phyloP scores from a whole-genome alignment of 108 stramenopile species.

The Cyclotella kingstonii region DNA sequence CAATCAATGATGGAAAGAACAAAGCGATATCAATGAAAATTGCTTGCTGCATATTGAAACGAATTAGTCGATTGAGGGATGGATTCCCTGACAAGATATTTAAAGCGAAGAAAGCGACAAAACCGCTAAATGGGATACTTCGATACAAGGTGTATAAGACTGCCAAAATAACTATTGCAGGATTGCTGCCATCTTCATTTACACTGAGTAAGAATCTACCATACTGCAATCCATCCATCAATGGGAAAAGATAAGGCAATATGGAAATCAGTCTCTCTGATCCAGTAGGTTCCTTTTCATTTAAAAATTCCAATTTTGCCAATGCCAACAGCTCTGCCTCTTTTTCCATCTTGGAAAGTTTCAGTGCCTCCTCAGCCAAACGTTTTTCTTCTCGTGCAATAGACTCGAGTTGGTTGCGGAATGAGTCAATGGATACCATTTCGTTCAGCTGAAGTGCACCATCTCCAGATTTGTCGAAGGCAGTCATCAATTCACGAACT shows the following conservation, averaged over 20 bases:
- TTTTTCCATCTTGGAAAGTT: constrained; percentile 4
- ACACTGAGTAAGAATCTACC: constrained; percentile 65
- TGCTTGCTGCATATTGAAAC: constrained; percentile 91
- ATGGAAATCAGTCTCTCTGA: constrained; percentile 65
- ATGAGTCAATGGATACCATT: constrained; percentile 67
- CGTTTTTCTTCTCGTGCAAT: constrained; percentile 76
- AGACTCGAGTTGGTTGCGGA: constrained; percentile 72
- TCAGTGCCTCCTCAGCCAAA: constrained; percentile 49
- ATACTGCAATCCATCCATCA: constrained; percentile 84
- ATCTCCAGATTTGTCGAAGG: constrained; percentile 73
- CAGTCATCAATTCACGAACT: constrained; percentile 66
- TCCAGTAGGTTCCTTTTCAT: constrained; percentile 68
- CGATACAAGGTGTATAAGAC: constrained; percentile 67
- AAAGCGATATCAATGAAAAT: constrained; percentile 89
- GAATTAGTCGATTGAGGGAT: constrained; percentile 67
- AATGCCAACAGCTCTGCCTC: constrained; percentile 53
- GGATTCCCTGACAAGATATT: constrained; percentile 71
- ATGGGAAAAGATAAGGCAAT: constrained; percentile 81
- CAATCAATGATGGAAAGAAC: constrained; percentile 87
- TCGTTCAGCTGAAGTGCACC: constrained; percentile 77
- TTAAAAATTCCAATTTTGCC: constrained; percentile 64
- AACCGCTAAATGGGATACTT: constrained; percentile 73
- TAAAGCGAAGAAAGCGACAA: constrained; percentile 78
- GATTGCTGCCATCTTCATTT: constrained; percentile 70
- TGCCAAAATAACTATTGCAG: constrained; percentile 53